Base-by-base conservation (phyloP, 768 basidiomycete genomes). In the Tricholoma hemisulphureum region DNA sequence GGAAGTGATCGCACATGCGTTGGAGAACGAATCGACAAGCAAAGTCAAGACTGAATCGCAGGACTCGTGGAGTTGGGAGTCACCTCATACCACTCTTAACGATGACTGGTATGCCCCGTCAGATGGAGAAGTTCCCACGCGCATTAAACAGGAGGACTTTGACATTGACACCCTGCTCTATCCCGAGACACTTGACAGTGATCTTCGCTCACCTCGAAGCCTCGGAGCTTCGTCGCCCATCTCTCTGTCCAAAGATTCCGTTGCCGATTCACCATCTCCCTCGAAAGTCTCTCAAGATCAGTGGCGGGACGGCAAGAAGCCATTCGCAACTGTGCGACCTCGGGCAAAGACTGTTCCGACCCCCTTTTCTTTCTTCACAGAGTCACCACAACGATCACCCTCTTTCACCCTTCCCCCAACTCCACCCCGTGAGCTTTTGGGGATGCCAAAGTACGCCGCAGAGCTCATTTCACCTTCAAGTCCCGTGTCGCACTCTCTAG, bases 91-190 rank as follows among this genome's bases (percentile, higher is more conserved):
- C 8, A 60, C 58, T 9, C 56, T 61, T 24, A 56, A 57, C 34
- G 58, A 68, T 24, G 69, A 67, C 34, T 76, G 73, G 73, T 59
- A 43, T 34, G 58, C 66, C 16, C 60, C 66, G 20, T 63, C 63
- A 4, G 72, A 77, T 24, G 75, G 71, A 20, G 61, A 64, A 35
- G 57, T 62, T n/a, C 58, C 64, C n/a, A 61, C 69, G 29, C 64
- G 62, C 28, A 72, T 81, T 63, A 82, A 82, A 66, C 75, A 80
- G 60, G 82, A 82, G 61, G 80, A 83, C 31, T 60, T 77, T 45
- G 78, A 77, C 48, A 68, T 75, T 26, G 76, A 76, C 57, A 71
- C 68, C 31, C 64, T 75, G 20, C 72, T 77, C 58, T 65, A 72
- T 35, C 61, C 65, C 14, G 61, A 65, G 31, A 65, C 69, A 31